Conservation (phyloP, 1,284 basidiomycete species). For the Pseudozyma sp. region DNA sequence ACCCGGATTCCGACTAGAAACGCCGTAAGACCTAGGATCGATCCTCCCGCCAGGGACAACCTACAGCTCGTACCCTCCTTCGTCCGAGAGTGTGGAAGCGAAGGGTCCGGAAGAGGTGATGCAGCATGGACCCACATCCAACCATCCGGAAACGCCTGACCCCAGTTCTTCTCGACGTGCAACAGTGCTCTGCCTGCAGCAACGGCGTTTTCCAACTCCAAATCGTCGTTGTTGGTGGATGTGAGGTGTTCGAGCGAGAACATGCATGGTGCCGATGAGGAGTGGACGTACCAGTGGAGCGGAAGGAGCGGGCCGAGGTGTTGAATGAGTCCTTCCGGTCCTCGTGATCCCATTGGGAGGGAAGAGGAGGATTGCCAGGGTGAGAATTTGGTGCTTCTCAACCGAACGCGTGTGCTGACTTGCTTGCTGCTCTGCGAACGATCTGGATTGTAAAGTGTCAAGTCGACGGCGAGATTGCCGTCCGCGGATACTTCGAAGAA, state of each 20-base stretch:
- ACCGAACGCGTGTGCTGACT: conserved; percentile 12
- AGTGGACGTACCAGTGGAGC: conserved; percentile 49
- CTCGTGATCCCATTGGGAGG: conserved; percentile 17
- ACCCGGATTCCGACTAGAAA: conserved; percentile 36
- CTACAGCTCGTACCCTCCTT: not conserved
- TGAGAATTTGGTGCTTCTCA: conserved; percentile 11
- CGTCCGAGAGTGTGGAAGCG: no score
- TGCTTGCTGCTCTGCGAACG: not conserved
- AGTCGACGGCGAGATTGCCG: conserved; percentile 29
- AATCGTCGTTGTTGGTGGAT: not conserved
- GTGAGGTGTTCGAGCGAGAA: conserved; percentile 34
- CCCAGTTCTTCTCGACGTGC: conserved; percentile 48
- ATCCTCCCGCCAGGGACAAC: conserved; percentile 30
- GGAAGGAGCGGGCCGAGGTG: conserved; percentile 32
- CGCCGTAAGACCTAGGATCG: conserved; percentile 30
- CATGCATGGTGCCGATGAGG: conserved; percentile 16
- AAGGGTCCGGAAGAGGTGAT: conserved; percentile 16
- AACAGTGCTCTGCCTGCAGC: conserved; percentile 28
- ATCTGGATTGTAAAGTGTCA: conserved; percentile 9
- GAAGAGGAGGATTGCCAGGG: conserved; percentile 18
- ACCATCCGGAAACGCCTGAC: conserved; percentile 39
- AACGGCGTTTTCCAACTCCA: conserved; percentile 14
- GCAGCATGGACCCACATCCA: conserved; percentile 45
- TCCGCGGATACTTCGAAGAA: conserved; percentile 16
- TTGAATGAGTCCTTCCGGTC: conserved; percentile 39